Conservation (phyloP, 768 basidiomycete genomes). For the Cystobasidium tubakii region DNA sequence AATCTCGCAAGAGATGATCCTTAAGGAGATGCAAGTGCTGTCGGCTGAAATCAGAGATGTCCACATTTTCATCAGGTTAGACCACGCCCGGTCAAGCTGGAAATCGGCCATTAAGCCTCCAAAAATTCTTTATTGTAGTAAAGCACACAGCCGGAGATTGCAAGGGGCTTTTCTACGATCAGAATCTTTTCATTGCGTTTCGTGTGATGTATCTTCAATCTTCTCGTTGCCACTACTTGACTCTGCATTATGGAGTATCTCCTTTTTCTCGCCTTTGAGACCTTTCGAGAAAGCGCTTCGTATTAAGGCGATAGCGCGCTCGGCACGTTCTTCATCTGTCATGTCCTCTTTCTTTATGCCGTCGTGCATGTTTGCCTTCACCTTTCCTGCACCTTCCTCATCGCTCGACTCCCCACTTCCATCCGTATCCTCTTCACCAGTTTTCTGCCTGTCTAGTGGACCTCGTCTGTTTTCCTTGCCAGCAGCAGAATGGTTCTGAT, state of each 20-base stretch:
- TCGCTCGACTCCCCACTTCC: neutral
- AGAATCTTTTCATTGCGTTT: neutral
- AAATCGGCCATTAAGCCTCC: too few relatives aligned
- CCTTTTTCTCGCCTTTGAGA: slow-evolving; percentile 29
- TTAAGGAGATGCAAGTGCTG: too few relatives aligned
- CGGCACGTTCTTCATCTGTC: slow-evolving; percentile 40
- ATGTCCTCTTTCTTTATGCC: slow-evolving; percentile 42
- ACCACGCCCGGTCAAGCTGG: too few relatives aligned
- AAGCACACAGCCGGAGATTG: too few relatives aligned
- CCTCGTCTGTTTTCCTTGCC: neutral
- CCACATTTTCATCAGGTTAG: too few relatives aligned
- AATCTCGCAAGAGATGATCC: too few relatives aligned
- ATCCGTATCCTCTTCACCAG: neutral
- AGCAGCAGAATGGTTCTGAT: neutral
- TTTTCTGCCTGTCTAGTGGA: neutral
- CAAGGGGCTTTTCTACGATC: too few relatives aligned
- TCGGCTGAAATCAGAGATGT: too few relatives aligned
- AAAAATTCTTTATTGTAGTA: too few relatives aligned
- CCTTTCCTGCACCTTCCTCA: neutral
- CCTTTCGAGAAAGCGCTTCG: slow-evolving; percentile 41
- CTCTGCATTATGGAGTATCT: neutral
- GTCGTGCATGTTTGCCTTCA: slow-evolving; percentile 31
- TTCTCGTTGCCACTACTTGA: neutral
- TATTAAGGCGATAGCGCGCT: slow-evolving; percentile 41
- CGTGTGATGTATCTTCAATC: neutral